Evolutionary conservation across 169 alveolate species (phyloP).

Genomic region (Plasmodium sp.): DNA sequence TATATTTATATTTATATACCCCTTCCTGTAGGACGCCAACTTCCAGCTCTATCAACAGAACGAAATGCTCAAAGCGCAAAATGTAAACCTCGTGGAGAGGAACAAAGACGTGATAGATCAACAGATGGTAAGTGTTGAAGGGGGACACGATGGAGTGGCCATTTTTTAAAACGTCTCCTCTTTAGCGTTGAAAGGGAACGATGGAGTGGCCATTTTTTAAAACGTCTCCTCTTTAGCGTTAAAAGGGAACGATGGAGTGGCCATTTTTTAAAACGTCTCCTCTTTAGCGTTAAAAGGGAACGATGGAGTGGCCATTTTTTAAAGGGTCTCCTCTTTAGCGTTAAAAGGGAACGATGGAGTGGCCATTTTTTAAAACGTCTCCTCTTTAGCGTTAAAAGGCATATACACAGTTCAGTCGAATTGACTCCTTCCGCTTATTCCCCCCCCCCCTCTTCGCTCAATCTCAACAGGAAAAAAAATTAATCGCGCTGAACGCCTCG

Average conservation of each 20-base stretch:
- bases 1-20: too few relatives aligned
- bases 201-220: neutral
- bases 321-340: neutral
- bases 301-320: neutral
- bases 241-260: neutral
- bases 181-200: neutral
- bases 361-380: neutral
- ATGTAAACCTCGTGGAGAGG: constrained; percentile 41
- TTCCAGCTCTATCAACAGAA: constrained; percentile 65
- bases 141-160: neutral
- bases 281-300: too few relatives aligned
- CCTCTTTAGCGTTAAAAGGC: too few relatives aligned
- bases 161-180: neutral
- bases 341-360: neutral
- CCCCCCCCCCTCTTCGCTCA: neutral
- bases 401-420: neutral
- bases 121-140: constrained; percentile 4
- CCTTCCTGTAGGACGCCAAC: constrained; percentile 38
- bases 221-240: too few relatives aligned
- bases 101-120: constrained; percentile 49
- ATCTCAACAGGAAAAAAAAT: constrained; percentile 15
- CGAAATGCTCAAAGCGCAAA: constrained; percentile 72
- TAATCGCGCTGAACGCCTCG: constrained; percentile 24
- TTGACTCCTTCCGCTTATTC: neutral
- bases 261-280: neutral